phyloP scores from a whole-genome alignment of 768 basidiomycete genomes.

The Trametes cinnabarina region DNA sequence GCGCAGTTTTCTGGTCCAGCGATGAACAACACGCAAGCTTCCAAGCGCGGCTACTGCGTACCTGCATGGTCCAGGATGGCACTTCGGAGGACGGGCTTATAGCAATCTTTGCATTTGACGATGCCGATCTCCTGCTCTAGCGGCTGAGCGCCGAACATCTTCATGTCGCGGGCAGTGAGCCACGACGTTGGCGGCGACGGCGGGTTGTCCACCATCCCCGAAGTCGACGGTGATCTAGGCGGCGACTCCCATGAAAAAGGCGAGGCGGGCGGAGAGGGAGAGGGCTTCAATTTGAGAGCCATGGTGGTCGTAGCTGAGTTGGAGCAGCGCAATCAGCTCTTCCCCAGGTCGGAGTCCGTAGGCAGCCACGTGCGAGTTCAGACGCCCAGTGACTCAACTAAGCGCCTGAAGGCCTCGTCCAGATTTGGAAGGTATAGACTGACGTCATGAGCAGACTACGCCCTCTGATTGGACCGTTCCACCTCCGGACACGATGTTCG shows the following conservation, averaged over 20 bases:
- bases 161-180: constrained; percentile 86
- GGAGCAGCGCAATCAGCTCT: not conserved
- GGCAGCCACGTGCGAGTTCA: constrained; percentile 4
- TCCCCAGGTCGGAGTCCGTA: not conserved
- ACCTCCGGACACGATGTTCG: constrained; percentile 1
- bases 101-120: constrained; percentile 78
- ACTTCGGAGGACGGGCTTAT: constrained; percentile 76
- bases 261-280: constrained; percentile 39
- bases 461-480: constrained; percentile 18
- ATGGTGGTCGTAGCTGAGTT: constrained; percentile 24
- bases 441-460: constrained; percentile 18
- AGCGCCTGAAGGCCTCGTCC: not conserved
- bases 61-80: constrained; percentile 74
- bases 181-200: constrained; percentile 80
- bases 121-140: constrained; percentile 61
- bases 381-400: not conserved
- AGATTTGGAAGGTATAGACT: constrained; percentile 1
- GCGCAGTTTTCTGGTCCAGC: constrained; percentile 53
- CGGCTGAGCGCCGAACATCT: constrained; percentile 78
- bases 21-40: not conserved
- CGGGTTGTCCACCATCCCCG: constrained; percentile 36
- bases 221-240: constrained; percentile 30
- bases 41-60: constrained; percentile 35
- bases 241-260: constrained; percentile 66
- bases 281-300: constrained; percentile 43